A percentile compares a stretch with the other conserved stretches of the same genome.
These are phyloP conservation scores for Magnusiomyces clavatus DNA, from an alignment of 1,139 yeast species.

Conservation along the genomic window DNA sequence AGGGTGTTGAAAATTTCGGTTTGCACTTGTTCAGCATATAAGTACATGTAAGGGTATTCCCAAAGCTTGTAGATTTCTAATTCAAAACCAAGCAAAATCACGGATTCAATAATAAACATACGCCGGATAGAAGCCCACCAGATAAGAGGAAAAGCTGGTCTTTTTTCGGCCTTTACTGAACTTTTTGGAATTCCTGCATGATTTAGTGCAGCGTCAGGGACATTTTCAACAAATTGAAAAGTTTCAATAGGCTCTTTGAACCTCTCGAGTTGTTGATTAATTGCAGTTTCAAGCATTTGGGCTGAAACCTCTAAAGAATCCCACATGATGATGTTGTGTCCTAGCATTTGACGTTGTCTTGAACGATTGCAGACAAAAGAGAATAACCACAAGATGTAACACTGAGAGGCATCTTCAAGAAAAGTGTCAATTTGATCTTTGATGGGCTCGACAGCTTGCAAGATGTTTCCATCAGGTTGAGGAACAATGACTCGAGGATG, in stretches of 20 bases:
- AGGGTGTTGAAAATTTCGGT: not conserved
- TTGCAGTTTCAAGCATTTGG: conserved; percentile 86
- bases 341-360: conserved; percentile 68
- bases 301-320: conserved; percentile 82
- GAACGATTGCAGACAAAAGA: conserved; percentile 59
- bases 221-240: not conserved
- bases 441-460: conserved; percentile 12
- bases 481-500: conserved; percentile 6
- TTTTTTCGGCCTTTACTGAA: not conserved
- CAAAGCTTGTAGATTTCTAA: conserved; percentile 64
- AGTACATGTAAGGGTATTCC: conserved; percentile 62
- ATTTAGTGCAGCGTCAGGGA: not conserved
- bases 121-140: conserved; percentile 64
- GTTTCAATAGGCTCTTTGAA: conserved; percentile 5
- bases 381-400: conserved; percentile 44
- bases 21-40: conserved; percentile 44
- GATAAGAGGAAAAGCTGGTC: conserved; percentile 48
- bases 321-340: conserved; percentile 53
- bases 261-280: conserved; percentile 45
- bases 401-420: conserved; percentile 23
- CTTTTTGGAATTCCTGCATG: not conserved
- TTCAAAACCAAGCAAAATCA: conserved; percentile 68
- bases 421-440: conserved; percentile 20
- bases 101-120: conserved; percentile 60
- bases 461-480: conserved; percentile 3